A percentile compares a stretch with the other conserved stretches of the same genome.
These are phyloP conservation scores for Astraeus odoratus DNA, from an alignment of 768 basidiomycete genomes.

Conservation along the genomic window DNA sequence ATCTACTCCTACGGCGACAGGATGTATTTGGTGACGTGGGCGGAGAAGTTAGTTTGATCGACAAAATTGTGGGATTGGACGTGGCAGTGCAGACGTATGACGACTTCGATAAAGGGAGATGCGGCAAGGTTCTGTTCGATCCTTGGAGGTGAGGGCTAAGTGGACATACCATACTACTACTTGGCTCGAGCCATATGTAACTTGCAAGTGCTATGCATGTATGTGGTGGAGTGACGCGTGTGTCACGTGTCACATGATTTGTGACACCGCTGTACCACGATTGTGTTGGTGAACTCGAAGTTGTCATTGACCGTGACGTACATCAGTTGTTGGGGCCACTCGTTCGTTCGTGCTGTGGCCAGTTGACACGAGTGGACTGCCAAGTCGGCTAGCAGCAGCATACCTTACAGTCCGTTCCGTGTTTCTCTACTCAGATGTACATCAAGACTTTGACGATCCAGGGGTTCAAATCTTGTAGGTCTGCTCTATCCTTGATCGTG, in stretches of 20 bases:
- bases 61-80: slow-evolving; percentile 55
- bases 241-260: slow-evolving; percentile 19
- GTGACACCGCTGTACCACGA: neutral
- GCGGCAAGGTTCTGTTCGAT: slow-evolving; percentile 75
- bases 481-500: neutral
- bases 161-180: too few relatives aligned
- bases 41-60: slow-evolving; percentile 53
- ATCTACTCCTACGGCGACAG: slow-evolving; percentile 59
- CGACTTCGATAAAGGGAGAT: slow-evolving; percentile 62
- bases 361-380: too few relatives aligned
- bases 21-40: slow-evolving; percentile 74
- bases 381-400: too few relatives aligned
- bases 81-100: slow-evolving; percentile 53
- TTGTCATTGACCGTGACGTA: neutral
- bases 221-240: slow-evolving; percentile 1
- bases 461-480: slow-evolving; percentile 95
- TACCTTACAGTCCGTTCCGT: too few relatives aligned
- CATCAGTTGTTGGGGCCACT: too few relatives aligned
- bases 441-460: slow-evolving; percentile 88
- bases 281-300: neutral
- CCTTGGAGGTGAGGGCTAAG: slow-evolving; percentile 62
- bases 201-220: too few relatives aligned
- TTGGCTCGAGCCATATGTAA: too few relatives aligned
- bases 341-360: too few relatives aligned
- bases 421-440: slow-evolving; percentile 42